Percentiles rank a stretch among this genome's conserved stretches.
Conservation (phyloP, 148 eudicot genomes). For the Rhododendron simsii region DNA sequence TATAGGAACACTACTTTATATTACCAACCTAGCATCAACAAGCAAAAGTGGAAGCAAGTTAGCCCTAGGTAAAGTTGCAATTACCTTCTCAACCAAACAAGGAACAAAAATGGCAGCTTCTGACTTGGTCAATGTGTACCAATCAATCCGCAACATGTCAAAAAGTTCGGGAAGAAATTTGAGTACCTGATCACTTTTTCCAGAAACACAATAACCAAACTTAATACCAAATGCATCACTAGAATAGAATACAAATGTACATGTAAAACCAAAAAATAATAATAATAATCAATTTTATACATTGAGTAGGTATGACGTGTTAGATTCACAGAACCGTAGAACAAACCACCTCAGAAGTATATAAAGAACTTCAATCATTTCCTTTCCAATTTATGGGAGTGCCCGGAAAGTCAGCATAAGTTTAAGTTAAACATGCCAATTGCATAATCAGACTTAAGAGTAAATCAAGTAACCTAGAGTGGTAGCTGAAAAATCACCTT, state of each 20-base stretch:
- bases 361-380: conserved; percentile 78
- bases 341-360: conserved; percentile 45
- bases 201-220: neutral
- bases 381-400: conserved; percentile 67
- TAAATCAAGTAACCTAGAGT: too few species aligned
- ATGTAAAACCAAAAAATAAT: neutral
- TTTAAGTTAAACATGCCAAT: too few species aligned
- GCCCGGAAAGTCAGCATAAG: conserved; percentile 35
- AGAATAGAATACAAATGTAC: neutral
- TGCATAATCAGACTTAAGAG: too few species aligned
- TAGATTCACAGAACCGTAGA: conserved; percentile 58
- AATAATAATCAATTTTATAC: conserved; percentile 20
- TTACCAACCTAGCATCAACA: neutral
- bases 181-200: conserved; percentile 44
- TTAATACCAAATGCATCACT: neutral
- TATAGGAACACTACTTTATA: neutral
- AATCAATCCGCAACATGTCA: conserved; percentile 56
- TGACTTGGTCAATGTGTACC: conserved; percentile 77
- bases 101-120: conserved; percentile 91
- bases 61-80: neutral
- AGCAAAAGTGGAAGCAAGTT: neutral
- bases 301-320: conserved; percentile 88
- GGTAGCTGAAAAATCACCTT: too few species aligned
- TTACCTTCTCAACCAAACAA: conserved; percentile 91
- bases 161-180: conserved; percentile 45